Evolutionary conservation across 257 asterid genomes (phyloP).

Genomic region (Salvia hispanica): DNA sequence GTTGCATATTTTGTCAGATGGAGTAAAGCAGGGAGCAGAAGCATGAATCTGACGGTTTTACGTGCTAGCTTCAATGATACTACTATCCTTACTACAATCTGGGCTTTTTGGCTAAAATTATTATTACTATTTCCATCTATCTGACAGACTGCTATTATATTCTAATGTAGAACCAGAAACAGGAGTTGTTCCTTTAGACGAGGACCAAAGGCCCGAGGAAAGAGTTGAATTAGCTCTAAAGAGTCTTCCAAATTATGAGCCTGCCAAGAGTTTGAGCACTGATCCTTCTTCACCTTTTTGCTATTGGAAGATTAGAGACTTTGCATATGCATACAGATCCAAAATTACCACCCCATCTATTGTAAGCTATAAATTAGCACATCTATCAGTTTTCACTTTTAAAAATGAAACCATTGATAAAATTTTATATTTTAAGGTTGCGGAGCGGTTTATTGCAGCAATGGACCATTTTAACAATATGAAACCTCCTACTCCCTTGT

Average conservation of each 20-base stretch:
- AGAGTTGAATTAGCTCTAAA: slow-evolving; percentile 80
- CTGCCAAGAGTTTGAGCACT: slow-evolving; percentile 58
- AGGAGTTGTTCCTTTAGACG: slow-evolving; percentile 62
- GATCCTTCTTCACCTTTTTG: slow-evolving; percentile 64
- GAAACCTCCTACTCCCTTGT: slow-evolving; percentile 69
- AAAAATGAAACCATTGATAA: slow-evolving; percentile 13
- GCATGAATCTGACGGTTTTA: no score
- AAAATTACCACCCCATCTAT: slow-evolving; percentile 81
- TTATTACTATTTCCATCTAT: slow-evolving; percentile 9
- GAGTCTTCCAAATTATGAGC: slow-evolving; percentile 78
- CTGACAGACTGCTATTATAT: not conserved
- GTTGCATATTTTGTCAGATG: no score
- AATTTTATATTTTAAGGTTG: slow-evolving; percentile 54
- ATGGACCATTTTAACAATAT: slow-evolving; percentile 72
- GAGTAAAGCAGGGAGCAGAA: no score
- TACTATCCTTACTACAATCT: not conserved
- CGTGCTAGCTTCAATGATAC: no score
- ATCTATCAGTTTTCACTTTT: slow-evolving; percentile 15
- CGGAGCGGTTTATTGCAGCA: slow-evolving; percentile 85
- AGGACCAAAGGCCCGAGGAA: slow-evolving; percentile 70
- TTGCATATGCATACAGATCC: slow-evolving; percentile 92
- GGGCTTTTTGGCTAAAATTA: not conserved
- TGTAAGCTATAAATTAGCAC: slow-evolving; percentile 48
- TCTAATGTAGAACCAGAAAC: slow-evolving; percentile 65
- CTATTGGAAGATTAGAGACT: slow-evolving; percentile 98